Evolutionary conservation across 805 yeast species (phyloP), one percentile per base, ranked within the genome.

Genomic region (Candida gorgasii): DNA sequence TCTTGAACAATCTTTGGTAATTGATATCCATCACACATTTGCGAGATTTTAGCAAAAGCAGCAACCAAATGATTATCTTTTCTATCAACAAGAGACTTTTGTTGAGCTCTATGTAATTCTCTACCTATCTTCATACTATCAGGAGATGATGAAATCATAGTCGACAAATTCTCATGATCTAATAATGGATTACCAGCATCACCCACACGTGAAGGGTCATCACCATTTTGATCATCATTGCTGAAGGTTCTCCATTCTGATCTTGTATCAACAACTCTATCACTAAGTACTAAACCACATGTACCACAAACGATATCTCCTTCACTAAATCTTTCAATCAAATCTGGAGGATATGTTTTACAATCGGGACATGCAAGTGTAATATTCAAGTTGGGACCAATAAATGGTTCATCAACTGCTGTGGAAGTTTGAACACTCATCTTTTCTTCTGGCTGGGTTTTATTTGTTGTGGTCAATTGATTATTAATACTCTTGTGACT

Each of bases 241-340:
- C 95, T 84, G 63, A 92, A 92, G 2, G 99, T 93, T 72, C 99
- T 86, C 99, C 99, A 92, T 72, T 92, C 99, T 1, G 97, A 88
- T 52, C 98, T 76, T 4, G 96, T 90, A 58, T 92, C 99, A 22
- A 92, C 96, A 39, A 92, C 83, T 50, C 90, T 76, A 60, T 89
- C 96, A 53, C 96, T 87, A 17, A 93, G 76, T 1, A 92, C 98
- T 44, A 93, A 72, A 2, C 99, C 99, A 72, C 99, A 93, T 48
- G 89, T 76, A 1, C 96, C 98, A 70, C 99, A 92, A n/a, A 92
- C 97, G 54, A 93, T 89, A 64, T 92, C 99, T 31, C 99, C 99
- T 62, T 92, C 98, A 53, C 95, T 86, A 58, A 90, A 95, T 53
- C 97, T 73, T 68, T 92, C 99, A 18, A 90, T 87, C 49, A 92